These are phyloP conservation scores for Heritiera fomes DNA, from an alignment of 345 rosid genomes.

Conservation along the genomic window DNA sequence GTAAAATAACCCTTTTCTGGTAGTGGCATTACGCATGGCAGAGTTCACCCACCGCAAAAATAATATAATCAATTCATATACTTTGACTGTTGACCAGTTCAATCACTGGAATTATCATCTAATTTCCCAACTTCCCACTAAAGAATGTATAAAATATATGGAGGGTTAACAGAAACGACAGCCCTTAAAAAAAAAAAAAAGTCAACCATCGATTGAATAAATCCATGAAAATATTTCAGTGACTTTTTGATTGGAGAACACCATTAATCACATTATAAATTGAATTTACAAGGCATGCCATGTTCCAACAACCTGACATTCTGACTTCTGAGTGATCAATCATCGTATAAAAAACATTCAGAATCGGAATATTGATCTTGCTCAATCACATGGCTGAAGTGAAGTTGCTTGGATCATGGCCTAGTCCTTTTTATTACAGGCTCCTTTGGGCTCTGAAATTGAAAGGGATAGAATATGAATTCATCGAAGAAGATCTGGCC, in stretches of 20 bases:
- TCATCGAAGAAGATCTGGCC: conserved; percentile 7
- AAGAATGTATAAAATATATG: no score
- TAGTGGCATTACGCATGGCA: no score
- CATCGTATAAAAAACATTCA: background rate
- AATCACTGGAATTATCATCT: background rate
- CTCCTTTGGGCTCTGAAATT: background rate
- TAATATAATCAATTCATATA: no score
- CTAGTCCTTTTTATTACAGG: background rate
- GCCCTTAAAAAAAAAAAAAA: background rate
- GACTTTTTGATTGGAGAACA: background rate
- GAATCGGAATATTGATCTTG: background rate
- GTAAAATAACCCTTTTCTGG: no score
- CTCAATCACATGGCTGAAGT: background rate
- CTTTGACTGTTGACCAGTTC: background rate
- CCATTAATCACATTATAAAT: background rate
- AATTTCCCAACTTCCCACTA: background rate
- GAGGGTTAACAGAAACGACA: background rate
- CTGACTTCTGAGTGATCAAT: background rate
- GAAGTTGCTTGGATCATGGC: background rate
- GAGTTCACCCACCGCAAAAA: background rate
- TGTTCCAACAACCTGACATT: background rate
- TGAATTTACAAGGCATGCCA: background rate
- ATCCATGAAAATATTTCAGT: no score
- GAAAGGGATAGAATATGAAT: background rate
- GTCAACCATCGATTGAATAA: no score